Evolutionary conservation across 352 stramenopile species (phyloP), one percentile per base, ranked within the genome.

Genomic region (Globisporangium ultimum): DNA sequence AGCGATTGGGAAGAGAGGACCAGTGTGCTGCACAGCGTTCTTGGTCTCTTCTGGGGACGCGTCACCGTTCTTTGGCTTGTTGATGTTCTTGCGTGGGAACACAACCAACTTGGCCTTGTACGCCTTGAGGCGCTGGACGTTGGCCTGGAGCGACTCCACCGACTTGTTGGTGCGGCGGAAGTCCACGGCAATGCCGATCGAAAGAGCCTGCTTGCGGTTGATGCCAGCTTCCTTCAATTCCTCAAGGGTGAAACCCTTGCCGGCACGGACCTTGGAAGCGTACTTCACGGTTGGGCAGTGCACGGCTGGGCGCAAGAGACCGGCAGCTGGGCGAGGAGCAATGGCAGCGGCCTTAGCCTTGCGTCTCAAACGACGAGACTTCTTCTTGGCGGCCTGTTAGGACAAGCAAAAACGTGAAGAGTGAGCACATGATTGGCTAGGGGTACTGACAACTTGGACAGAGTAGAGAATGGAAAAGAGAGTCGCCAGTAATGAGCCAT

Each of bases 41-140:
- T 93, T 84, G 63, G 88, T 96, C 76, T 98, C 90, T 64, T 97
- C 90, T 38, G 76, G 70, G 32, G 87, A 72, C 53, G 94, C 90
- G 82, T 99, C 92, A 63, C 92, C 95, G 60, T 95, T 88, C 93
- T 98, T 98, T 58, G 88, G 76, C 85, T 98, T 98, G 75, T 93
- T 96, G 57, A 94, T 72, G 77, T 86, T 90, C 81, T 98, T 98
- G 84, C 97, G 96, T 63, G 97, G 96, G 93, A 99, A 99, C 58
- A 99, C 84, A 60, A 99, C 91, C 48, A 99, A 87, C 72, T 98
- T 99, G 57, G 82, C 78, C 85, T 99, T 98, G 96, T 99, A 99
- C 61, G 97, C 93, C 85, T 99, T 98, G 54, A 99, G 91, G 74
- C 97, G 95, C 67, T 98, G 88, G 59, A 99, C 97, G 82, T 99